These are phyloP conservation scores for Fusarium burgessii DNA, from an alignment of 2,329 filamentous ascomycete species.

Conservation along the genomic window DNA sequence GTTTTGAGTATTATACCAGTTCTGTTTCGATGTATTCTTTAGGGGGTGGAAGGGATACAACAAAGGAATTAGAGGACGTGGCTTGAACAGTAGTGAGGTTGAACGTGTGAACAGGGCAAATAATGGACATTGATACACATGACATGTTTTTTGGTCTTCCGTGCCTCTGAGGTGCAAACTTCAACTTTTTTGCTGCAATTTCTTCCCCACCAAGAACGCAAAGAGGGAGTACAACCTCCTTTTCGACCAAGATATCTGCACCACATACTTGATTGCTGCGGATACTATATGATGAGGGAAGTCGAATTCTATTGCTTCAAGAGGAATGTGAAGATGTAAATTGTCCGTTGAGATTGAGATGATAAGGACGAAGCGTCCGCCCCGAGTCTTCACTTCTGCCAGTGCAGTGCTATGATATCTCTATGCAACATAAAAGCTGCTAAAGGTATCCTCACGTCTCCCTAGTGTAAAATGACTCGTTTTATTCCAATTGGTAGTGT, in stretches of 20 bases:
- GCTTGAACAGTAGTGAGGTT: not conserved
- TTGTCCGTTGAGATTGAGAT: not conserved
- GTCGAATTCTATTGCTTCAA: fast-evolving
- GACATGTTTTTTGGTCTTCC: not conserved
- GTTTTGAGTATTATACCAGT: constrained; percentile 20
- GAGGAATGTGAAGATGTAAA: not conserved
- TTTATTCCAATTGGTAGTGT: not conserved
- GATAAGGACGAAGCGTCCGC: not conserved
- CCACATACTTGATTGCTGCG: not conserved
- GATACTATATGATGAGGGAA: fast-evolving
- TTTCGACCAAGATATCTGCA: not conserved
- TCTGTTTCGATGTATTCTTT: constrained; percentile 22
- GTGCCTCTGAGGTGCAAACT: not conserved
- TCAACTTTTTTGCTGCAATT: not conserved
- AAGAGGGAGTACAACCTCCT: not conserved
- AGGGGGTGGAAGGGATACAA: constrained; percentile 1
- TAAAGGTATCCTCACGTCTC: not conserved
- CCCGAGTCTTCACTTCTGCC: not conserved
- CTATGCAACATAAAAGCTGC: not conserved
- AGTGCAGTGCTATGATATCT: not conserved
- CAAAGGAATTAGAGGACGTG: constrained; percentile 10
- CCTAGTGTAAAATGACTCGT: too few relatives aligned
- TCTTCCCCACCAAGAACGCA: not conserved
- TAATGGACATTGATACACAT: not conserved
- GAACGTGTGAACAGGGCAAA: not conserved